A percentile compares a stretch with the other conserved stretches of the same genome.
Evolutionary conservation across 345 rosid species (phyloP).

Genomic region (Psidium friedrichsthalianum): DNA sequence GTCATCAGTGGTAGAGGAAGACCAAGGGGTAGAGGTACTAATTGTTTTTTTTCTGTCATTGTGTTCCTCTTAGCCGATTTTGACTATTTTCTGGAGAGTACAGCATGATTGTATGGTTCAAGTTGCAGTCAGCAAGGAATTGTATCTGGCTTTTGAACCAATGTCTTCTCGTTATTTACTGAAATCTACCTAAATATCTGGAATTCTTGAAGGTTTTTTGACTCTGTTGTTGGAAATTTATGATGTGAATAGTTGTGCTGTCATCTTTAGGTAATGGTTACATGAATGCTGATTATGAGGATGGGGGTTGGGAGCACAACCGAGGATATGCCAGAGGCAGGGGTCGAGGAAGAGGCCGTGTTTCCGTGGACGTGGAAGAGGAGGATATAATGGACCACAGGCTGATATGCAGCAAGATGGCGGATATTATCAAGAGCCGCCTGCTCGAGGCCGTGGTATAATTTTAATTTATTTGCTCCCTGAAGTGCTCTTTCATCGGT

Average conservation of each 20-base stretch:
- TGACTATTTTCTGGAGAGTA: neutral
- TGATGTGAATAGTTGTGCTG: neutral
- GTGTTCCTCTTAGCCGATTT: neutral
- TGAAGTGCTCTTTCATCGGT: neutral
- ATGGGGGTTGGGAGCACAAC: slow-evolving; percentile 35
- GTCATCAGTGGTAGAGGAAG: slow-evolving; percentile 6
- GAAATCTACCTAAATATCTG: neutral
- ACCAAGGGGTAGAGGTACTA: slow-evolving; percentile 2
- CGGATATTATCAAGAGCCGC: slow-evolving; percentile 48
- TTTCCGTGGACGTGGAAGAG: slow-evolving; percentile 31
- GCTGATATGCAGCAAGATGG: slow-evolving; percentile 59
- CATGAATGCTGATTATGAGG: slow-evolving; percentile 14
- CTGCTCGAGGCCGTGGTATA: slow-evolving; percentile 28
- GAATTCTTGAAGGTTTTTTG: neutral
- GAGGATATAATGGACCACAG: slow-evolving; percentile 61
- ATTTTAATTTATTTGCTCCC: neutral
- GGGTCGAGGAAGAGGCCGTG: slow-evolving; percentile 39
- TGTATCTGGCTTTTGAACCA: neutral
- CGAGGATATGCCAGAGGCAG: slow-evolving; percentile 32
- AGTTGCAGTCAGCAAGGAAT: neutral
- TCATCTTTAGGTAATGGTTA: slow-evolving; percentile 12
- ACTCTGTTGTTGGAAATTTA: neutral
- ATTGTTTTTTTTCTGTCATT: neutral
- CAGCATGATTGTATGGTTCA: neutral
- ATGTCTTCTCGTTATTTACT: neutral